phyloP scores from a whole-genome alignment of 163 green algal species.

The Chlorella variabilis region DNA sequence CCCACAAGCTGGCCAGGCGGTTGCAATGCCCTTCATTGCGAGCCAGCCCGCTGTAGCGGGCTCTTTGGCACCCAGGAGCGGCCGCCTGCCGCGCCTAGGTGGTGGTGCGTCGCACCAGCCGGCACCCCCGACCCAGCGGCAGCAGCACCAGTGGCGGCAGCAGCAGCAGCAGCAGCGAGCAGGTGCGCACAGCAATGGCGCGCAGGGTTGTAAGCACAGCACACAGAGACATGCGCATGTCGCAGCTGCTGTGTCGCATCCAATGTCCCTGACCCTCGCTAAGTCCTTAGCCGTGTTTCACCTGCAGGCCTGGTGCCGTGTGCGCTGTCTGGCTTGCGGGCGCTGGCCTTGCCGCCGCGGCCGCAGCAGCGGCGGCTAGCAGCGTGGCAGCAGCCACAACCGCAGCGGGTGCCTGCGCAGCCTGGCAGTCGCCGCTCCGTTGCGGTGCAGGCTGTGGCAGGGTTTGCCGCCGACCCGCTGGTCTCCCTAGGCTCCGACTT shows the following conservation, averaged over 20 bases:
- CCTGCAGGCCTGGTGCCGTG: not conserved
- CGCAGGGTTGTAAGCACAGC: no score
- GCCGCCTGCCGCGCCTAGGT: no score
- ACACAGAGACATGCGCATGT: no score
- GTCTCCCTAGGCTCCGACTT: conserved; percentile 82
- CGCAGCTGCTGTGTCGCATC: no score
- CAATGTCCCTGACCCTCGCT: no score
- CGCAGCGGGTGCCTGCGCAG: not conserved
- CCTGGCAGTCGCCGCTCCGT: not conserved
- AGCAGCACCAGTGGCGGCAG: not conserved
- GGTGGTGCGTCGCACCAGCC: no score
- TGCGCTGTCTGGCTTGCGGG: not conserved
- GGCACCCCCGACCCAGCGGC: no score
- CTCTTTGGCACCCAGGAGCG: no score
- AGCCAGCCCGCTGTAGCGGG: no score
- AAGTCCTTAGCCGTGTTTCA: no score
- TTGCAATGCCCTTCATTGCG: no score
- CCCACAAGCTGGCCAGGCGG: no score
- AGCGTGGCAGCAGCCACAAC: not conserved
- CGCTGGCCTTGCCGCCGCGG: not conserved
- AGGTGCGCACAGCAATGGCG: not conserved
- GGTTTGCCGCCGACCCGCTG: conserved; percentile 38
- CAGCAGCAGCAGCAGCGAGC: not conserved
- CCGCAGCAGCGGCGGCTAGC: not conserved
- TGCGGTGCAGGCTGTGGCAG: not conserved